A percentile compares a stretch with the other conserved stretches of the same genome.
These are phyloP conservation scores for Trichosporon coremiiforme DNA, from an alignment of 1,284 basidiomycete genomes.

Conservation along the genomic window DNA sequence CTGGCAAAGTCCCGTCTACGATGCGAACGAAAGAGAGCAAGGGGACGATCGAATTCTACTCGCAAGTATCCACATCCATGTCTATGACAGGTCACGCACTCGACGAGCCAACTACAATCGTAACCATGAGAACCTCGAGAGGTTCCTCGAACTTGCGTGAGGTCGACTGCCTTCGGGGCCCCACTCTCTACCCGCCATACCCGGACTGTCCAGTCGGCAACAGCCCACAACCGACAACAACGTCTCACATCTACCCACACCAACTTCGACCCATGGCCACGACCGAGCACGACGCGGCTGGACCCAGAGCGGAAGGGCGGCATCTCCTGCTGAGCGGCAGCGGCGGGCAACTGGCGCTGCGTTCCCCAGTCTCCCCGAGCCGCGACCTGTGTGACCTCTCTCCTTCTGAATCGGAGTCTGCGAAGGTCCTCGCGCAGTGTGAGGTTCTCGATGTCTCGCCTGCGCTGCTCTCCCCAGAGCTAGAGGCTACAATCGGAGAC, in stretches of 20 bases:
- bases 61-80: too few species aligned
- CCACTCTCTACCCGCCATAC: background rate
- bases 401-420: too few species aligned
- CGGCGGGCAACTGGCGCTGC: background rate
- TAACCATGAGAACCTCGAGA: too few species aligned
- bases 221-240: background rate
- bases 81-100: too few species aligned
- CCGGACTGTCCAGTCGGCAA: background rate
- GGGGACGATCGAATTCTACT: too few species aligned
- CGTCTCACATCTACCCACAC: background rate
- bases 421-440: background rate
- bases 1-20: too few species aligned
- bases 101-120: too few species aligned
- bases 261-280: background rate
- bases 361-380: background rate
- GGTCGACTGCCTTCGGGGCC: too few species aligned
- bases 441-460: background rate
- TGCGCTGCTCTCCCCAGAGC: background rate
- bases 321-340: background rate
- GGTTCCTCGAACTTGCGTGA: too few species aligned
- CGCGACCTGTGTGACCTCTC: background rate
- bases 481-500: background rate
- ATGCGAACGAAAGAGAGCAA: too few species aligned
- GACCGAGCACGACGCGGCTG: background rate
- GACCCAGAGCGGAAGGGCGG: background rate